Base-by-base conservation (phyloP, 164 flowering plant genomes). In the Taxillus chinensis region DNA sequence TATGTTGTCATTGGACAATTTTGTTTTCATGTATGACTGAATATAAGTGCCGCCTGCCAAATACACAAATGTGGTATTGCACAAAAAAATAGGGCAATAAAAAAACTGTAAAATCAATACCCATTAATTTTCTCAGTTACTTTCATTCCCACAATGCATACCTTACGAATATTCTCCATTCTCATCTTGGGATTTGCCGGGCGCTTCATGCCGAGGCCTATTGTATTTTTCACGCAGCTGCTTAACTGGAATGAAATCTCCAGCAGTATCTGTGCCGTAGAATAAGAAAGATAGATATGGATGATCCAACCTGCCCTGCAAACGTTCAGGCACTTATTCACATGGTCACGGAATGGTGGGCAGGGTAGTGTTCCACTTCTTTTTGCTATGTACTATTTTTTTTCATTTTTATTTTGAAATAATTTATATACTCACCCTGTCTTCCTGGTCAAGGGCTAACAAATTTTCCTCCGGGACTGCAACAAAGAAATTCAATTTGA, bases 391-490 rank as follows among this genome's bases (percentile, higher is more conserved):
- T 27, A 27, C 27, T 27, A 27, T 27, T 27, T 27, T 27, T 27
- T 27, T 27, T 27, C 27, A 27, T 27, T 27, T 27, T 27, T 27
- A 27, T 48, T 11, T 48, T 11, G 4, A 48, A 7, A 11, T 6
- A 43, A 0, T 7, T 11, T 48, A 8, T 48, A 0, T 48, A 14
- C 86, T 71, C 61, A 89, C 98, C 85, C 14, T 66, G 76, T 86
- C 93, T 73, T 84, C 87, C 75, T 79, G 48, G 1, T 83, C 89
- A 40, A 89, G 80, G 48, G 82, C 80, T 52, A 83, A 39, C 57
- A 90, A 71, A 75, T 87, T 89, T 58, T 92, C 98, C 79, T 92
- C 96, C 2, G 98, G 63, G 73, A 92, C 98, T 92, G 89, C 82
- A 79, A 58, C 57, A 64, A 3, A 60, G 54, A 15, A 51, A 61